Evolutionary conservation across 129 eudicot genomes (phyloP), one percentile per base, ranked within the genome.

Genomic region (Rutidosis leptorrhynchoides): DNA sequence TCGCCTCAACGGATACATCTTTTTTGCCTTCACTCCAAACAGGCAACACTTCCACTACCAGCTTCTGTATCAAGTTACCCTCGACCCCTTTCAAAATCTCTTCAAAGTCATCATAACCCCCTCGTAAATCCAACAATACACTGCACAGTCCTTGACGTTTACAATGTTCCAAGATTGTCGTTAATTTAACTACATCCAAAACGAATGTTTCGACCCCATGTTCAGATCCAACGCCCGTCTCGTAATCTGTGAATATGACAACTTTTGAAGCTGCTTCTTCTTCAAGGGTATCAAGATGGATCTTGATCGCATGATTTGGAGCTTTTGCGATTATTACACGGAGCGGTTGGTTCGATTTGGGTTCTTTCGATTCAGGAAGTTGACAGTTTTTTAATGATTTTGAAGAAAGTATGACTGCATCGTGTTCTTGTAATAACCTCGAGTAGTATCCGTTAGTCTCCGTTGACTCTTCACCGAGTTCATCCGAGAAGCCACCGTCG

Each of bases 391-490:
- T 58, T 12, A 83, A 49, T 11, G 67, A 45, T 15, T 77, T 40
- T 16, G 89, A 82, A 65, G 96, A 81, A 27, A 81, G 73, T 58
- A 93, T 51, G 46, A 93, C 77, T 1, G 96, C 95, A 54, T 93
- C 96, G 22, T 88, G 81, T 81, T 88, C 92, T 70, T 88, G 92
- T 74, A 93, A 73, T 64, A 93, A 29, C 33, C 76, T 73, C 0
- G 99, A 94, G 79, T 89, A 94, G 77, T 89, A 94, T 77, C 99
- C 99, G 48, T 95, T 97, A 30, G 79, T 62, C 15, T 85, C 85
- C 24, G 2, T 65, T 54, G 66, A 90, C 69, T 68, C 85, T 67
- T 86, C 88, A 43, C 82, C 90, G 9, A 86, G 65, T 24, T 82
- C 86, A 73, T 89, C 79, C 33, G 81, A 56, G 58, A 86, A 24